Conservation (phyloP, 2,329 filamentous ascomycete species). For the Fusarium marasasianum region DNA sequence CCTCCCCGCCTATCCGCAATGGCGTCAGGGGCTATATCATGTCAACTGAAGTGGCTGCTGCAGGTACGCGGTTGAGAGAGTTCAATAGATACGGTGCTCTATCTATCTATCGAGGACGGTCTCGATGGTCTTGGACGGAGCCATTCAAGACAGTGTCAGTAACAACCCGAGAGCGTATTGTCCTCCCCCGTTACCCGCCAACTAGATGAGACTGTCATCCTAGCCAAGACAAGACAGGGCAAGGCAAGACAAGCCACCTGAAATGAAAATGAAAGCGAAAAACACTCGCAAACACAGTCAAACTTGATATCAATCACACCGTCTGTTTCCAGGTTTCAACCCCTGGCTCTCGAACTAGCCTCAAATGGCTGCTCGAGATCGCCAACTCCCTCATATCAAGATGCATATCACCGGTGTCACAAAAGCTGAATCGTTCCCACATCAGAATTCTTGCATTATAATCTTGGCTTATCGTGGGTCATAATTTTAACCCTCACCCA, state of each 20-base stretch:
- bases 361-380: conserved; percentile 27
- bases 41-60: conserved; percentile 29
- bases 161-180: conserved; percentile 13
- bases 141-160: conserved; percentile 18
- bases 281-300: conserved; percentile 25
- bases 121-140: neutral
- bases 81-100: neutral
- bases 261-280: conserved; percentile 24
- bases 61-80: conserved; percentile 32
- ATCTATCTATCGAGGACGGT: neutral
- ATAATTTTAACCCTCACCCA: conserved; percentile 15
- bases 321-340: conserved; percentile 13
- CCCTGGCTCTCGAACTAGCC: conserved; percentile 8
- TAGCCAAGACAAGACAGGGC: neutral
- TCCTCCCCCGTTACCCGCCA: neutral
- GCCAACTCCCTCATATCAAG: conserved; percentile 32
- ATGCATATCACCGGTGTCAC: conserved; percentile 16
- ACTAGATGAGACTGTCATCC: neutral
- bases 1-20: conserved; percentile 29
- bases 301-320: conserved; percentile 16
- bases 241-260: conserved; percentile 6
- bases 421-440: conserved; percentile 17
- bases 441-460: conserved; percentile 17
- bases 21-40: conserved; percentile 29
- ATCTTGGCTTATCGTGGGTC: conserved; percentile 21